Evolutionary conservation across 768 basidiomycete species (phyloP).

Genomic region (Hypholoma fasciculare): DNA sequence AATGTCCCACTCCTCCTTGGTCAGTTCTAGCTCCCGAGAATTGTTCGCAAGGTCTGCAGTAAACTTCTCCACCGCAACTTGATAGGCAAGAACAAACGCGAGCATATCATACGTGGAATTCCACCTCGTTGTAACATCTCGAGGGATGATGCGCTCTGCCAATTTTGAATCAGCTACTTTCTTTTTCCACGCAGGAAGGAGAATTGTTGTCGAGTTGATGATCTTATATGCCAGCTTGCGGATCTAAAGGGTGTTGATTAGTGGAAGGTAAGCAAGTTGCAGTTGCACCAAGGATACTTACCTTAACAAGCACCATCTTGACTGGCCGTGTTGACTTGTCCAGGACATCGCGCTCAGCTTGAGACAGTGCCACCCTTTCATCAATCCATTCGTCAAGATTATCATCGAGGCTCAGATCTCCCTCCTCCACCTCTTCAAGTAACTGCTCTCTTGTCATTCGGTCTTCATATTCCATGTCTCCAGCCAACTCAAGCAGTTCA

Average conservation of each 20-base stretch:
- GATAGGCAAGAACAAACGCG: conserved; percentile 24
- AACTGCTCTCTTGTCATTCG: not conserved
- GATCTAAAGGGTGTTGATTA: not conserved
- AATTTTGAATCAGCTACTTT: conserved; percentile 7
- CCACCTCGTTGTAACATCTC: conserved; percentile 35
- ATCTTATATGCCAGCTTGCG: conserved; percentile 9
- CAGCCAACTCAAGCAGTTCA: conserved; percentile 9
- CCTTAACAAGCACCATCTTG: conserved; percentile 30
- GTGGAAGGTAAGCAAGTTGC: too few relatives aligned
- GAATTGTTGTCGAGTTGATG: conserved; percentile 11
- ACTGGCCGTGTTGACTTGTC: conserved; percentile 18
- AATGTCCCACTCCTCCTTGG: conserved; percentile 28
- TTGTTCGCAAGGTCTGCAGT: conserved; percentile 15
- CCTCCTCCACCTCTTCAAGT: not conserved
- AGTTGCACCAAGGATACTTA: conserved; percentile 7
- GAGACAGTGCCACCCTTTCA: conserved; percentile 14
- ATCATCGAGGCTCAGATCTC: conserved; percentile 15
- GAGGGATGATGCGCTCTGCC: conserved; percentile 22
- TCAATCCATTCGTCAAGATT: conserved; percentile 25
- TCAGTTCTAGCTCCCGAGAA: conserved; percentile 20
- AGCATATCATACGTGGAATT: conserved; percentile 39
- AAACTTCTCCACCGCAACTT: conserved; percentile 18
- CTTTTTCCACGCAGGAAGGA: conserved; percentile 12
- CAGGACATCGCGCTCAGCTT: conserved; percentile 10
- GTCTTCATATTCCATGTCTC: conserved; percentile 11